Conservation (phyloP, 2,329 filamentous ascomycete species). For the Botrytis pseudocinerea region DNA sequence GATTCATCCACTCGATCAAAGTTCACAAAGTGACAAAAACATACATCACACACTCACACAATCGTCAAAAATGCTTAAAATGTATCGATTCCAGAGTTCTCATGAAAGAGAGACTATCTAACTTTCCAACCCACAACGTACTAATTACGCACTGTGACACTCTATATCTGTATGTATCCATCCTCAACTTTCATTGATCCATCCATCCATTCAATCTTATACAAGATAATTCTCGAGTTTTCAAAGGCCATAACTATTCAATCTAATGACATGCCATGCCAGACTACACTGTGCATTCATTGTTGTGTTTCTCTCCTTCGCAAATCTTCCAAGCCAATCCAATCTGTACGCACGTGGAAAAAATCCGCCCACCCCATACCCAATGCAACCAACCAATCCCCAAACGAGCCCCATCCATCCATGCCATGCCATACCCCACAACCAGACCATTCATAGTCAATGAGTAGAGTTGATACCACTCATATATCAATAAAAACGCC, state of each 20-base stretch:
- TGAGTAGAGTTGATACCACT: slow-evolving; percentile 7
- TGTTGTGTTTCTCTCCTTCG: not conserved
- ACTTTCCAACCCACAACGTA: not conserved
- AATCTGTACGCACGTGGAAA: not conserved
- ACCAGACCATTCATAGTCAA: slow-evolving; percentile 13
- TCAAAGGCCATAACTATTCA: slow-evolving; percentile 1
- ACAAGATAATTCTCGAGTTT: slow-evolving; percentile 10
- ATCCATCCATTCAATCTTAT: not conserved
- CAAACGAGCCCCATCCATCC: slow-evolving; percentile 1
- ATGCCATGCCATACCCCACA: not conserved
- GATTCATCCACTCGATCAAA: not conserved
- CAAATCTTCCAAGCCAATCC: slow-evolving; percentile 1
- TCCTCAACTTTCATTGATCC: not conserved
- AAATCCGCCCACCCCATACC: slow-evolving; percentile 19
- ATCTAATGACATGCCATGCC: not conserved
- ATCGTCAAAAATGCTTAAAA: not conserved
- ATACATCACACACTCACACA: not conserved
- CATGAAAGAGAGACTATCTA: not conserved
- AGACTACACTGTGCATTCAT: not conserved
- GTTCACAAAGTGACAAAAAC: not conserved
- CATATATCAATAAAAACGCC: slow-evolving; percentile 21
- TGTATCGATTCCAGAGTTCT: not conserved
- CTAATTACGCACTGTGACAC: not conserved
- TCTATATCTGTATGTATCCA: slow-evolving; percentile 2
- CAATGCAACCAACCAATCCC: slow-evolving; percentile 17